Conservation (phyloP, 2,329 filamentous ascomycete genomes). For the Colletotrichum godetiae region DNA sequence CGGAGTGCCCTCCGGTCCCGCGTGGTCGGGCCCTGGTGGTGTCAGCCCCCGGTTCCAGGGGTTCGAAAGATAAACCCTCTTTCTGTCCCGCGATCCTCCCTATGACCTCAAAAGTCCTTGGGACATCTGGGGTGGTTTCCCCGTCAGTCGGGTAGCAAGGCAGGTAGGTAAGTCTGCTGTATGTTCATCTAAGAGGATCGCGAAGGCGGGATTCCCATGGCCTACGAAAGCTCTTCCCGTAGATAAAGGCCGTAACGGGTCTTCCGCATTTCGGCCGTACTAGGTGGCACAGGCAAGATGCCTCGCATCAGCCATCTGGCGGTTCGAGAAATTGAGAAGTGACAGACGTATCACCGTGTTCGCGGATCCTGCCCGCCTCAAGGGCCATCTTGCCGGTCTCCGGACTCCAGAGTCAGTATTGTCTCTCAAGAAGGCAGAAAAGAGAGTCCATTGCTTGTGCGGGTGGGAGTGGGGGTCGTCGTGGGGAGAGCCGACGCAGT, state of each 20-base stretch:
- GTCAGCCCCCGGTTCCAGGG: conserved; percentile 10
- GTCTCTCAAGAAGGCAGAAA: background rate
- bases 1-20: conserved; percentile 25
- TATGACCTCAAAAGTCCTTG: background rate
- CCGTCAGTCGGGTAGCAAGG: background rate
- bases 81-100: background rate
- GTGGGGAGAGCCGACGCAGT: conserved; percentile 1
- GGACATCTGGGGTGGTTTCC: background rate
- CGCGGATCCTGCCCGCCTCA: background rate
- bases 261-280: conserved; percentile 24
- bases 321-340: conserved; percentile 1
- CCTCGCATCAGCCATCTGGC: background rate
- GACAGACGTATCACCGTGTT: background rate
- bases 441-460: background rate
- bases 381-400: background rate
- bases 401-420: background rate
- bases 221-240: background rate
- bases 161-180: background rate
- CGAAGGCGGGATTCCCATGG: background rate
- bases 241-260: conserved; percentile 30
- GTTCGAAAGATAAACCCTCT: conserved; percentile 13
- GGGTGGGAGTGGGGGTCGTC: background rate
- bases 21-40: conserved; percentile 29
- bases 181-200: background rate
- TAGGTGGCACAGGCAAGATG: conserved; percentile 1